These are phyloP conservation scores for Dryas alaskensis DNA, from an alignment of 306 rosid species.

Conservation along the genomic window DNA sequence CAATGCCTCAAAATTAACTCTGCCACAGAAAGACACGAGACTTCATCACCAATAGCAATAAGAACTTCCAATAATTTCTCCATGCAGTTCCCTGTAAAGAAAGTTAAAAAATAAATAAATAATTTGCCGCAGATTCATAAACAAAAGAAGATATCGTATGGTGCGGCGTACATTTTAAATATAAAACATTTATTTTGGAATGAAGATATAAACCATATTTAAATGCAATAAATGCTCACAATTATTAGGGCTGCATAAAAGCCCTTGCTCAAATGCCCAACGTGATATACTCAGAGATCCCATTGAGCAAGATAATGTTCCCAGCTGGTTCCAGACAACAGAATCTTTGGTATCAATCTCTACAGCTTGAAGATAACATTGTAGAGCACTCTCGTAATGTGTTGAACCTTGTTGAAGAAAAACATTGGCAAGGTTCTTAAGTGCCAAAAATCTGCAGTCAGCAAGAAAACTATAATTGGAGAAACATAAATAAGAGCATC, in stretches of 20 bases:
- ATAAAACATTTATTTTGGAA: not conserved
- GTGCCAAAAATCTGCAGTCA: slow-evolving; percentile 78
- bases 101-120: slow-evolving; percentile 13
- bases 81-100: slow-evolving; percentile 93
- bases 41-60: slow-evolving; percentile 96
- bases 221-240: slow-evolving; percentile 50
- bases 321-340: slow-evolving; percentile 96
- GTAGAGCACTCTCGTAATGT: slow-evolving; percentile 74
- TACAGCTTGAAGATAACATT: slow-evolving; percentile 95
- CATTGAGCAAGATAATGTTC: slow-evolving; percentile 92
- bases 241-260: slow-evolving; percentile 91
- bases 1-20: slow-evolving; percentile 95
- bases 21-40: slow-evolving; percentile 86
- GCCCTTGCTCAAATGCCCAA: slow-evolving; percentile 99
- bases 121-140: slow-evolving; percentile 23
- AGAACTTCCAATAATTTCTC: slow-evolving; percentile 98
- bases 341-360: slow-evolving; percentile 94
- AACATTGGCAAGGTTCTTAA: slow-evolving; percentile 91
- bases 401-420: slow-evolving; percentile 87
- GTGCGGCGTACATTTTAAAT: not conserved
- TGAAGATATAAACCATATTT: not conserved
- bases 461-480: slow-evolving; percentile 23
- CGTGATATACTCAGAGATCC: slow-evolving; percentile 84
- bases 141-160: slow-evolving; percentile 9
- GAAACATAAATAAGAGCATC: not conserved